Percentiles rank a stretch among this genome's conserved stretches.
These are phyloP conservation scores for Apophysomyces ossiformis DNA, from an alignment of 371 early-diverging fungal genomes.

Conservation along the genomic window DNA sequence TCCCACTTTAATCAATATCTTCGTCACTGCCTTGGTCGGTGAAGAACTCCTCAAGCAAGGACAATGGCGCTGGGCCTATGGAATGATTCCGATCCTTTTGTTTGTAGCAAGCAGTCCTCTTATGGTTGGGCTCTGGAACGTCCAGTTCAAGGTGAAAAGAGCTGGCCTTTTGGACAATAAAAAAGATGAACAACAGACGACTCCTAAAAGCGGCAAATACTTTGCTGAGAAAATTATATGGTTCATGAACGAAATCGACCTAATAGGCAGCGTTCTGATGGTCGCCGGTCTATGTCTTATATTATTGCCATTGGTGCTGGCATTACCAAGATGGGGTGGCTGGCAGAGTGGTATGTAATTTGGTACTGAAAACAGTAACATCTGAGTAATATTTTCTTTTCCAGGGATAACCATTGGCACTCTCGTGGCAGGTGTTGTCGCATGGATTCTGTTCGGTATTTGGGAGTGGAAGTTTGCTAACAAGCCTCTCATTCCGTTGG, in stretches of 20 bases:
- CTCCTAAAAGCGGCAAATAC: neutral
- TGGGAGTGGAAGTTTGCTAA: conserved; percentile 4
- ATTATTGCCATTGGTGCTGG: conserved; percentile 51
- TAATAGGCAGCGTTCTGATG: conserved; percentile 46
- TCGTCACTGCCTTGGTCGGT: conserved; percentile 36
- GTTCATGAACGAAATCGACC: conserved; percentile 46
- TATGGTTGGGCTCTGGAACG: conserved; percentile 17
- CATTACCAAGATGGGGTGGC: conserved; percentile 43
- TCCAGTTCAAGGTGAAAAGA: conserved; percentile 1
- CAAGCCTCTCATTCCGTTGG: conserved; percentile 18
- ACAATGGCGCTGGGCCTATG: conserved; percentile 36
- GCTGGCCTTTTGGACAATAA: conserved; percentile 11
- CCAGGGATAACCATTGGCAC: conserved; percentile 7
- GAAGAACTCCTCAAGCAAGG: conserved; percentile 21
- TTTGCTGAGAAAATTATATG: conserved; percentile 15
- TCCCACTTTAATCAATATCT: conserved; percentile 36
- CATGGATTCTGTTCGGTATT: conserved; percentile 12
- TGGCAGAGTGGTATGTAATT: conserved; percentile 29
- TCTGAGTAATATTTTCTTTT: neutral
- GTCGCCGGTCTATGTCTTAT: conserved; percentile 45
- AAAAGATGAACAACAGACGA: neutral
- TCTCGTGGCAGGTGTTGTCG: conserved; percentile 1
- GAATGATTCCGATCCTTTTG: conserved; percentile 27
- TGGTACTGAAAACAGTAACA: too few relatives aligned
- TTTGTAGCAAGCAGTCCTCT: conserved; percentile 13